Percentiles rank a stretch among this genome's conserved stretches.
Evolutionary conservation across 2,329 filamentous ascomycete species (phyloP).

Genomic region (Coniochaeta sp.): DNA sequence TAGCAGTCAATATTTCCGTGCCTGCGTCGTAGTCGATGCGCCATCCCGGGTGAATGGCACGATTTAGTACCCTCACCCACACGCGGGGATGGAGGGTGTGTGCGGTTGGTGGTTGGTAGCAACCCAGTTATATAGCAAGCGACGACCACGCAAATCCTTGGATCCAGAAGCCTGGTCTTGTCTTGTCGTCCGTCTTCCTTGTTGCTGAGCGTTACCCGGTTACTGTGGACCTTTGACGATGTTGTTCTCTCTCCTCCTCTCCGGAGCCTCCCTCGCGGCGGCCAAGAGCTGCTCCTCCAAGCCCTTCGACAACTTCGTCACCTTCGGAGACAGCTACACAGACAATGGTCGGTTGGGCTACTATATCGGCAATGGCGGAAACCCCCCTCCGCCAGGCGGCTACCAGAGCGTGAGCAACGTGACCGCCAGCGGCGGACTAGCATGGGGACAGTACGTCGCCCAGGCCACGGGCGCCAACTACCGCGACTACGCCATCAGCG

Average conservation of each 20-base stretch:
- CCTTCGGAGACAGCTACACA: constrained; percentile 72
- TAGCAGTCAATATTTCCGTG: constrained; percentile 3
- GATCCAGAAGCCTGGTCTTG: background rate
- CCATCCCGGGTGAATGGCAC: constrained; percentile 18
- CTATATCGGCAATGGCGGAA: constrained; percentile 50
- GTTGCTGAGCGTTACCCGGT: background rate
- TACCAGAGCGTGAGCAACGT: constrained; percentile 36
- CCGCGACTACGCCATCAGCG: constrained; percentile 65
- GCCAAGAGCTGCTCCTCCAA: constrained; percentile 18
- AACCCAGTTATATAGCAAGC: background rate
- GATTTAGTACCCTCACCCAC: constrained; percentile 9
- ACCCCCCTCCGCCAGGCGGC: constrained; percentile 54
- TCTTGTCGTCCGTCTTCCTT: background rate
- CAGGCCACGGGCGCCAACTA: constrained; percentile 48
- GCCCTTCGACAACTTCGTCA: constrained; percentile 54
- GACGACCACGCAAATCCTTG: background rate
- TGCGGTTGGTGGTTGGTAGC: background rate
- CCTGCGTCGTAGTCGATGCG: constrained; percentile 6
- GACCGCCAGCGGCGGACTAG: constrained; percentile 58
- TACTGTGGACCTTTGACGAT: constrained; percentile 10
- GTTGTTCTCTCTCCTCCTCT: constrained; percentile 13
- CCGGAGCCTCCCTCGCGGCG: constrained; percentile 11
- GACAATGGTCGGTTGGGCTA: constrained; percentile 63
- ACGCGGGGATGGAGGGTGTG: background rate
- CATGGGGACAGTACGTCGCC: constrained; percentile 63